Evolutionary conservation across 441 rosid species (phyloP).

Genomic region (Omphalea diandra): DNA sequence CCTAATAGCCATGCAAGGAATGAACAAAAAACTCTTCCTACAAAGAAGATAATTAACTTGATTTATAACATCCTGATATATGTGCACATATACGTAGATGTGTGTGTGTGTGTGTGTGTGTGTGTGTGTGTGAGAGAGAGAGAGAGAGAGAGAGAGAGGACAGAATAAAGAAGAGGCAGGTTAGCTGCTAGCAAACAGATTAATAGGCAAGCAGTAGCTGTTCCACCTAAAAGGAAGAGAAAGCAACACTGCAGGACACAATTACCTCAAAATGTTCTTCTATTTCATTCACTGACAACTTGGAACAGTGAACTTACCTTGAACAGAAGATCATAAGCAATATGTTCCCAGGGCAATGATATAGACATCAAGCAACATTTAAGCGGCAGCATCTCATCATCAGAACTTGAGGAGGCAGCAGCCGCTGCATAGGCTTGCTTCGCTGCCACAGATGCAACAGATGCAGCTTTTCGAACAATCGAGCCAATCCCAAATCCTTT

Average conservation of each 20-base stretch:
- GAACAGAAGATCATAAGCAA: slow-evolving; percentile 85
- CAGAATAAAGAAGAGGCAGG: too few species aligned
- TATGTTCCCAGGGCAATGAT: slow-evolving; percentile 87
- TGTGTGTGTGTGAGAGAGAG: too few species aligned
- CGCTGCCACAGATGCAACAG: slow-evolving; percentile 92
- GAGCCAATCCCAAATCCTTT: slow-evolving; percentile 81
- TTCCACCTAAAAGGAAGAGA: slow-evolving; percentile 9
- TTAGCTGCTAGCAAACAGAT: slow-evolving; percentile 1
- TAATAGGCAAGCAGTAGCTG: neutral
- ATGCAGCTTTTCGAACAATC: slow-evolving; percentile 81
- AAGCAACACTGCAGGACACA: neutral
- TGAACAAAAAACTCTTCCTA: neutral
- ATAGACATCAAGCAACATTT: slow-evolving; percentile 94
- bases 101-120: too few species aligned
- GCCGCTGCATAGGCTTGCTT: slow-evolving; percentile 93
- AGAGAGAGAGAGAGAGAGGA: too few species aligned
- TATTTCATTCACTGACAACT: neutral
- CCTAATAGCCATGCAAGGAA: neutral
- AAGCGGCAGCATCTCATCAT: slow-evolving; percentile 84
- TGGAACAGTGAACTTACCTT: slow-evolving; percentile 58
- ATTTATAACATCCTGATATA: too few species aligned
- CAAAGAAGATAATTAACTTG: neutral
- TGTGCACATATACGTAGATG: too few species aligned
- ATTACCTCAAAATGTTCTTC: neutral
- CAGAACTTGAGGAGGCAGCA: slow-evolving; percentile 50